Conservation (phyloP, 805 yeast species). For the Nakazawaea ishiwadae region DNA sequence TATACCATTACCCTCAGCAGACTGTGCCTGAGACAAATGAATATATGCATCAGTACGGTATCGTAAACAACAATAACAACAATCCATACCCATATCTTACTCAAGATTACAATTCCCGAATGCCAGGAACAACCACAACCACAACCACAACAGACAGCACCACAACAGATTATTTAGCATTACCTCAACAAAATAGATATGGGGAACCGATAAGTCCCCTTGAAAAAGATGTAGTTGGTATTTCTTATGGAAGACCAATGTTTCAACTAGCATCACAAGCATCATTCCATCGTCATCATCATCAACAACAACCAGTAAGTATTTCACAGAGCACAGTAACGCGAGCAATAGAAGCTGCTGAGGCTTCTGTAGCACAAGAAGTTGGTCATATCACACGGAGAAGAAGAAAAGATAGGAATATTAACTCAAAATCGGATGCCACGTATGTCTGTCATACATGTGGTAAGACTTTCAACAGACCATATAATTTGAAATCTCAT, state of each 20-base stretch:
- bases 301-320: background rate
- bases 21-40: background rate
- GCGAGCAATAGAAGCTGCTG: conserved; percentile 14
- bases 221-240: background rate
- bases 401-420: background rate
- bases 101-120: background rate
- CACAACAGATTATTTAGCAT: too few relatives aligned
- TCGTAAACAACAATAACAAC: background rate
- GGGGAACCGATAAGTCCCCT: background rate
- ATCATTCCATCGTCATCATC: too few relatives aligned
- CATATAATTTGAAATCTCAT: conserved; percentile 46
- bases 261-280: conserved; percentile 8
- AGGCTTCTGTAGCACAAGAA: conserved; percentile 12
- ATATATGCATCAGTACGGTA: background rate
- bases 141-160: background rate
- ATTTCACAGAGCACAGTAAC: conserved; percentile 23
- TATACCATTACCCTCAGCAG: background rate
- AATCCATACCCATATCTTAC: background rate
- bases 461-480: conserved; percentile 41
- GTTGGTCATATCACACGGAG: conserved; percentile 5
- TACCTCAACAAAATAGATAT: too few relatives aligned
- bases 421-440: background rate
- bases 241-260: background rate
- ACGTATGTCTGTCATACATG: conserved; percentile 36
- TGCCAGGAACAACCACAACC: background rate